Base-by-base conservation (phyloP, 495 filamentous ascomycete genomes). In the Terfezia claveryi region DNA sequence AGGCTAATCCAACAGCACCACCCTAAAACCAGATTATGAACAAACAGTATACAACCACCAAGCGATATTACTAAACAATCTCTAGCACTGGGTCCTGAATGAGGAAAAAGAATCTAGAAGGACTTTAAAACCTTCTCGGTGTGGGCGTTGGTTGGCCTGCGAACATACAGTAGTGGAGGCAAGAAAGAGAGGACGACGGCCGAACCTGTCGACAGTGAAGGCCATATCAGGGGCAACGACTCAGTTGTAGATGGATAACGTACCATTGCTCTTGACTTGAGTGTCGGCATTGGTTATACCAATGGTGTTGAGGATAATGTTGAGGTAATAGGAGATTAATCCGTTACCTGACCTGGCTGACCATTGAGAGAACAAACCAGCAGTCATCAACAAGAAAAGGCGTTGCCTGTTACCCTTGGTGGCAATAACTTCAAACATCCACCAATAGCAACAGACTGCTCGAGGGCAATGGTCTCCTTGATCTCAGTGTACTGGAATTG, bases 321-420 rank as follows among this genome's bases (percentile, higher is more conserved):
- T 70, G 50, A 61, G 56, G 62, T 80, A 83, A 69, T 83, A 82
- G 51, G 74, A 77, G 61, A 81, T 75, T 41, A 80, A 73, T 55
- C 74, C 75, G 60, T 83, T 83, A 53, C 81, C 81, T 52, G 75
- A 78, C 71, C 76, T n/a, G n/a, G n/a, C n/a, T n/a, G n/a, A n/a
- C n/a, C n/a, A 83, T 70, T 85, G 81, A 9, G 77, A 77, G 68
- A 80, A 76, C 61, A 80, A 60, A 60, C 79, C 79, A 36, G 80
- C 68, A 20, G 73, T 73, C 38, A 80, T 65, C 37, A 79, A 72
- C 27, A 84, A 66, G n/a, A 41, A 66, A 5, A 83, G 61, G 27
- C 80, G 74, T 61, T 79, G 79, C 8, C 78, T 74, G 69, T 85
- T 87, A 56, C 82, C 81, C 64, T 74, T 75, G 55, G 80, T 82